Percentiles rank a stretch among this genome's conserved stretches.
phyloP scores from a whole-genome alignment of 148 eudicot species.

The Hydrangea macrophylla region DNA sequence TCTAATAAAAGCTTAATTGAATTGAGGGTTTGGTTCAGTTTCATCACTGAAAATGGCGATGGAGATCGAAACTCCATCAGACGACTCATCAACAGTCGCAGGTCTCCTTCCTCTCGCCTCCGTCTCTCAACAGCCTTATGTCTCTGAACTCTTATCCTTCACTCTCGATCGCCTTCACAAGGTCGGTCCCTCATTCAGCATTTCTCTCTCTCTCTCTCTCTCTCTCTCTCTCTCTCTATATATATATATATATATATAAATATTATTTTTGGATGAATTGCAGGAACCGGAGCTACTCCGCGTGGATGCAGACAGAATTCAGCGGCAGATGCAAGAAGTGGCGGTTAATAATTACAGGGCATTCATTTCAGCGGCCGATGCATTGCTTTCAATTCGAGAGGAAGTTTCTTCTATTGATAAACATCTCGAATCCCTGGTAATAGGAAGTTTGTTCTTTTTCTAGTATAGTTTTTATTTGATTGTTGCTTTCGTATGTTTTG shows the following conservation, averaged over 20 bases:
- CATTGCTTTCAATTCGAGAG: constrained; percentile 64
- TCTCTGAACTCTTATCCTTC: constrained; percentile 95
- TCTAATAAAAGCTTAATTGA: too few species aligned
- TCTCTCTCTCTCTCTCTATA: not conserved
- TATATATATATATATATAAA: not conserved
- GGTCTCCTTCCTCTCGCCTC: constrained; percentile 85
- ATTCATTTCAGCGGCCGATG: constrained; percentile 93
- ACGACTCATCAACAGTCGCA: constrained; percentile 38
- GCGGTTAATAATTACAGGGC: constrained; percentile 96
- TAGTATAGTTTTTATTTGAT: not conserved
- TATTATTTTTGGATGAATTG: not conserved
- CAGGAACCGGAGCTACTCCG: constrained; percentile 96
- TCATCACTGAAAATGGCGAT: constrained; percentile 5
- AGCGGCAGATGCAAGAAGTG: constrained; percentile 97
- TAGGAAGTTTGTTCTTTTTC: not conserved
- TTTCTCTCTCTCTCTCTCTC: too few species aligned
- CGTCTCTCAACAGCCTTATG: constrained; percentile 85
- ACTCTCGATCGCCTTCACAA: constrained; percentile 99
- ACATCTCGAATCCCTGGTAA: constrained; percentile 86
- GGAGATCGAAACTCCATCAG: constrained; percentile 31
- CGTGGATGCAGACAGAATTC: constrained; percentile 94
- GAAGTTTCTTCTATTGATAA: constrained; percentile 87
- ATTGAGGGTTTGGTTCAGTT: not conserved
- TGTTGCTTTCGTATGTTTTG: not conserved
- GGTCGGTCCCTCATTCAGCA: constrained; percentile 46